Evolutionary conservation across 164 flowering plant species (phyloP).

Genomic region (Vitis labrusca): DNA sequence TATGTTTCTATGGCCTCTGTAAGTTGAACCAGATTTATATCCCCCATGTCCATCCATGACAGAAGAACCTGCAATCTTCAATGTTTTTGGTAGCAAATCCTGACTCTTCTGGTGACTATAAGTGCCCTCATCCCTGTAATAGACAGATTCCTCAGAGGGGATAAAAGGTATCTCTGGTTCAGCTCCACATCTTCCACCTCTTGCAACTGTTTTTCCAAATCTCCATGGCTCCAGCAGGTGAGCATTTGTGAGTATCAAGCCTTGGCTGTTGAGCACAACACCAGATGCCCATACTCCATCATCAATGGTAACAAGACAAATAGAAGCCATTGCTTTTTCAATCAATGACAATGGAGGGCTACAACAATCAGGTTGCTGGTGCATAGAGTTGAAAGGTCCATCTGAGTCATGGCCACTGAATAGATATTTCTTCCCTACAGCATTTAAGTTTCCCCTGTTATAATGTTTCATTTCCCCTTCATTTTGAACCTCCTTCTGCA

Average conservation of each 20-base stretch:
- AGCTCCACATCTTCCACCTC: constrained; percentile 26
- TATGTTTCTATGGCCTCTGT: constrained; percentile 39
- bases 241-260: constrained; percentile 95
- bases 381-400: constrained; percentile 6
- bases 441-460: constrained; percentile 21
- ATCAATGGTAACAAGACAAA: constrained; percentile 72
- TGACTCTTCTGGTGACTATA: constrained; percentile 14
- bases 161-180: constrained; percentile 10
- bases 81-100: constrained; percentile 13
- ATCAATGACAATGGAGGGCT: constrained; percentile 28
- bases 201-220: constrained; percentile 55
- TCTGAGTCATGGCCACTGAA: constrained; percentile 6
- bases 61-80: constrained; percentile 20
- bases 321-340: constrained; percentile 68
- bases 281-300: constrained; percentile 98
- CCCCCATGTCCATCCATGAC: constrained; percentile 17
- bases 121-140: constrained; percentile 12
- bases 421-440: constrained; percentile 18
- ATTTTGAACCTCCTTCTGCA: constrained; percentile 33
- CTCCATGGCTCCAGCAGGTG: constrained; percentile 99
- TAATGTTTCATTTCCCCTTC: constrained; percentile 11
- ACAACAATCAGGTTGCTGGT: constrained; percentile 12
- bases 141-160: constrained; percentile 15
- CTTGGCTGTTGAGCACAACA: constrained; percentile 72
- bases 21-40: constrained; percentile 15